These are phyloP conservation scores for Grosmannia clavigera DNA, from an alignment of 2,329 filamentous ascomycete genomes.

Conservation along the genomic window DNA sequence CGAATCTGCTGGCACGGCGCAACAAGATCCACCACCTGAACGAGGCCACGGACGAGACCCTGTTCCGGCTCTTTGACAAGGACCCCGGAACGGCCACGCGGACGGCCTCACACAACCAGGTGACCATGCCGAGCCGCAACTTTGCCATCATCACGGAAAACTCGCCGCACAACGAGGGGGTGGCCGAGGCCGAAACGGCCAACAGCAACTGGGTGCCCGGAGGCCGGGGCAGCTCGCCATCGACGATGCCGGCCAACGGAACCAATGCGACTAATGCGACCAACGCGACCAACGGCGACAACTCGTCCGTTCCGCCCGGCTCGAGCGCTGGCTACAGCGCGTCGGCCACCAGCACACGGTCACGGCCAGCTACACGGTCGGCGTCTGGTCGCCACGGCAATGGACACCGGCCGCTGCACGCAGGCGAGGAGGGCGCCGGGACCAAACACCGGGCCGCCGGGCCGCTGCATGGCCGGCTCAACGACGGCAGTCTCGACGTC, in stretches of 20 bases:
- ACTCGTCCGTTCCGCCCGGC: conserved; percentile 6
- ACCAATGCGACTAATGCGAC: neutral
- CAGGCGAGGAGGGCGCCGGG: conserved; percentile 67
- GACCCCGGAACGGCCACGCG: conserved; percentile 72
- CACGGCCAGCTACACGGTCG: conserved; percentile 27
- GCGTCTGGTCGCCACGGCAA: conserved; percentile 26
- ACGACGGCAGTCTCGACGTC: conserved; percentile 61
- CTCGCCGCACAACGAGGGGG: conserved; percentile 40
- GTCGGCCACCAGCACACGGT: conserved; percentile 5
- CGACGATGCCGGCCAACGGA: neutral
- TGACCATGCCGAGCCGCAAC: conserved; percentile 86
- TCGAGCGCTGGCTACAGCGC: conserved; percentile 13
- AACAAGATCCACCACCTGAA: conserved; percentile 71
- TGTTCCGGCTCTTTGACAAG: conserved; percentile 83
- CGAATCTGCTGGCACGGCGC: conserved; percentile 78
- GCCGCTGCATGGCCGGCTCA: conserved; percentile 39
- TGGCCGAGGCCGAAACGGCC: neutral
- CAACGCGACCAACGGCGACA: neutral
- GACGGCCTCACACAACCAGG: conserved; percentile 62
- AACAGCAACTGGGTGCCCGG: neutral
- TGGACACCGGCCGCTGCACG: conserved; percentile 59
- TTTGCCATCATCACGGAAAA: conserved; percentile 89
- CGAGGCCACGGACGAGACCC: conserved; percentile 73
- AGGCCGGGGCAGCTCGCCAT: neutral
- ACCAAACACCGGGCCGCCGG: conserved; percentile 63